Evolutionary conservation across 352 stramenopile genomes (phyloP), one percentile per base, ranked within the genome.

Genomic region (Elongisporangium senticosum): DNA sequence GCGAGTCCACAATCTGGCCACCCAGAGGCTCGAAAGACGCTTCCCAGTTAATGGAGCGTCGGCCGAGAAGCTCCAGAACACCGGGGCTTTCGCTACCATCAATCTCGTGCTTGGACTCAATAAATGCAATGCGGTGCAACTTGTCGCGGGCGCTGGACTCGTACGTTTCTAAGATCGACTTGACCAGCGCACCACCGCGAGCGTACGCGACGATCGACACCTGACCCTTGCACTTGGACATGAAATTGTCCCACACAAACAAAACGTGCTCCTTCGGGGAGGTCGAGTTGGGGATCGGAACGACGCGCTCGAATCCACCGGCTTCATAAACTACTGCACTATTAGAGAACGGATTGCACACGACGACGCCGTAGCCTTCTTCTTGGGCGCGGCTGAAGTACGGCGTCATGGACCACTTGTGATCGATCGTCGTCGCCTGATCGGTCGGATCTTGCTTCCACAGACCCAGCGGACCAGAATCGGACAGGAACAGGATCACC

Each of bases 21-120:
- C 84, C 86, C 57, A 93, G 81, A 4, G 85, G 71, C 59, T 94
- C 84, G 22, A 83, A 89, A n/a, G 75, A 92, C 8, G 84, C 80
- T 49, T 95, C 86, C 86, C 86, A 95, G 59, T 95, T 93, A 62
- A 95, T 93, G 24, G 86, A 88, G 51, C 86, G 79, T n/a, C 83
- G 79, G 22, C 84, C 86, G 47, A 95, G 78, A 28, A 95, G 67
- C 59, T 93, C 86, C 20, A 89, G 68, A 37, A 95, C 85, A 15
- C 80, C 79, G 24, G 79, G 77, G 39, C 76, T 89, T 64, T 91
- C 83, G 19, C 79, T 87, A 43, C 82, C 71, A 53, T 94, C 80
- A 33, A 96, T 93, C 62, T 92, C 79, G 56, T 96, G 86, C 67
- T 92, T 91, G n/a, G 83, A 93, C 57, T 96, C 83, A 43, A 96